Evolutionary conservation across 2,329 filamentous ascomycete species (phyloP), one percentile per base, ranked within the genome.

Genomic region (Cytospora schulzeri): DNA sequence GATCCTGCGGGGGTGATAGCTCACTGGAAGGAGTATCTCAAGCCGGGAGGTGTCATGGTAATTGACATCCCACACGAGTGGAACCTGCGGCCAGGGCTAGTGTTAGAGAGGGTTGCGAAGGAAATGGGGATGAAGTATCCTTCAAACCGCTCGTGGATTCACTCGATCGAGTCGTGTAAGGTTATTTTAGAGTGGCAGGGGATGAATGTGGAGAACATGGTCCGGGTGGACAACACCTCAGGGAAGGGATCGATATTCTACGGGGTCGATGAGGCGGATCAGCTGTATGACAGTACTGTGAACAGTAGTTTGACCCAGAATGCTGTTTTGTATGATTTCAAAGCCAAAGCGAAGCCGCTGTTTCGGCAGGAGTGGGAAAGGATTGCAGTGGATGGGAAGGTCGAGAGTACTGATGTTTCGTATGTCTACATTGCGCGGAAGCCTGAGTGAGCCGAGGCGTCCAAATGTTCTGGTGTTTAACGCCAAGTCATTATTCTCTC

Each of bases 1-100:
- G 55, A 73, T 2, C 72, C 73, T 1, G 68, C 68, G 1, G 45
- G 56, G 3, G 72, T 73, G 11, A 65, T 76, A 15, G 61, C 60
- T 5, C 68, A 71, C 35, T 77, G 75, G 76, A 68, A 57, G 50
- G 66, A 67, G 9, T 76, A 70, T 52, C 67, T 77, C 22, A 70
- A 69, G 52, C 66, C 66, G 0, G 70, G 70, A 2, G 75, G 73
- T 4, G 68, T 62, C 15, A 59, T 76, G 57, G 71, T 69, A 11
- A 70, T 76, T 33, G 75, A 77, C 53, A 67, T 76, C n/a, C 68
- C 73, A 15, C 74, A 76, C 57, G 73, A 76, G 65, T 54, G 69
- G 19, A 75, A 70, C 50, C 64, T 74, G 35, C 70, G 67, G 12
- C 33, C 69, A 0, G 71, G 71, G 0, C 17, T 69, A 14, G 28